These are phyloP conservation scores for Plasmodiophora brassicae DNA, from an alignment of 208 protist species.

Conservation along the genomic window DNA sequence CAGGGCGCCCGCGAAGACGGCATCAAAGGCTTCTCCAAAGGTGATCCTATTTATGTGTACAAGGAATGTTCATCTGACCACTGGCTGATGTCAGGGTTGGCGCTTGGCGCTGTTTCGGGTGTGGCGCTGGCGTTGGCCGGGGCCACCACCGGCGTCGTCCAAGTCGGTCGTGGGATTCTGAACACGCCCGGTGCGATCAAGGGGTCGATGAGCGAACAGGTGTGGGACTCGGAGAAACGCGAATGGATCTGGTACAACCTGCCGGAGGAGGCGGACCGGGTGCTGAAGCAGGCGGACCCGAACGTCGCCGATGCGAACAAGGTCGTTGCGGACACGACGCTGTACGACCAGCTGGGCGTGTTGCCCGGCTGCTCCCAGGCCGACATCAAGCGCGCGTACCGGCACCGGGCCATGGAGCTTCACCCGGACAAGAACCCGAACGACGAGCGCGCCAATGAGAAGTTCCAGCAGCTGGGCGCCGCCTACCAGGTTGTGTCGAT, in stretches of 20 bases:
- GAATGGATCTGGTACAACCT: background rate
- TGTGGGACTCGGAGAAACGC: background rate
- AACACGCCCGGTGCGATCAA: background rate
- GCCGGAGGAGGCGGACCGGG: background rate
- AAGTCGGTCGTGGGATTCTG: background rate
- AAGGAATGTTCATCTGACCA: background rate
- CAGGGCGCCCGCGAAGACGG: background rate
- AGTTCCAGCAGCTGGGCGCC: background rate
- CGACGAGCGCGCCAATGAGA: background rate
- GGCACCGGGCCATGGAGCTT: background rate
- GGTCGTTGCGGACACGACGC: background rate
- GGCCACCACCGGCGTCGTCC: background rate
- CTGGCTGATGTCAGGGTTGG: background rate
- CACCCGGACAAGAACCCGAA: conserved; percentile 30
- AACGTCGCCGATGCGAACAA: background rate
- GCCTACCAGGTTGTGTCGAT: background rate
- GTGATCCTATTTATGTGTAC: background rate
- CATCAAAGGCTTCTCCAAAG: background rate
- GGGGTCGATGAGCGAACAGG: background rate
- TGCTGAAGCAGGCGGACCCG: background rate
- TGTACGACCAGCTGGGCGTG: background rate
- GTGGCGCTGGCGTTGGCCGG: background rate
- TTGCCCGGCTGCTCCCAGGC: background rate
- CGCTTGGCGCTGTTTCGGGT: background rate
- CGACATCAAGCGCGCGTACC: background rate